phyloP scores from a whole-genome alignment of 306 rosid genomes.

The Ceratonia siliqua region DNA sequence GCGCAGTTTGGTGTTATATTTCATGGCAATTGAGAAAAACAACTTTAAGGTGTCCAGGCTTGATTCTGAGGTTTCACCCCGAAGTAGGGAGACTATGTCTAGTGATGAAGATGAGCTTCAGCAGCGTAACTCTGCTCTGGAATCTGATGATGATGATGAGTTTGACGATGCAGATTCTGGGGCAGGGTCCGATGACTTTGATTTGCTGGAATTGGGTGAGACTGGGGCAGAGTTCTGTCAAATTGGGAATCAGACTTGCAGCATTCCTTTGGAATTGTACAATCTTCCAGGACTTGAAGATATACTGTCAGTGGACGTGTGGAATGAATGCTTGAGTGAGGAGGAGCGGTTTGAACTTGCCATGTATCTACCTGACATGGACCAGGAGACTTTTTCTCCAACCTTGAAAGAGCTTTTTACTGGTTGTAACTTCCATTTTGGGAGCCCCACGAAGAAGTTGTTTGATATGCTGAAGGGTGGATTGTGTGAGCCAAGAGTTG shows the following conservation, averaged over 20 bases:
- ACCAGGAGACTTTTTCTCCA: constrained; percentile 71
- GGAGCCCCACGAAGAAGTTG: constrained; percentile 78
- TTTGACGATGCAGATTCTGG: constrained; percentile 97
- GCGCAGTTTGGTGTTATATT: constrained; percentile 31
- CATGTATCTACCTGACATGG: constrained; percentile 90
- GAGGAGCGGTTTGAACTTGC: constrained; percentile 86
- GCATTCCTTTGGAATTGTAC: constrained; percentile 89
- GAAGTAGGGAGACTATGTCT: constrained; percentile 83
- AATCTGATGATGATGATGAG: constrained; percentile 92
- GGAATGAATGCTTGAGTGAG: constrained; percentile 89
- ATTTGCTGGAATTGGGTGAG: constrained; percentile 93
- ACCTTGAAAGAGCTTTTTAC: constrained; percentile 78
- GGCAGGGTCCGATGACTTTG: constrained; percentile 99
- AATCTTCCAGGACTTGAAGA: constrained; percentile 85
- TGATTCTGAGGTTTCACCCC: constrained; percentile 79
- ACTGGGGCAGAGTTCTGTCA: constrained; percentile 95
- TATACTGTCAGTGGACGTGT: constrained; percentile 78
- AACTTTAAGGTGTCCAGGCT: constrained; percentile 82
- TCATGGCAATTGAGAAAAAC: constrained; percentile 98
- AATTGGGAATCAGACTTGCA: constrained; percentile 89
- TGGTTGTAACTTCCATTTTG: constrained; percentile 83
- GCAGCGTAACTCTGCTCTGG: constrained; percentile 63
- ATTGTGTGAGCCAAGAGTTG: constrained; percentile 94
- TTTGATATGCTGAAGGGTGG: constrained; percentile 95
- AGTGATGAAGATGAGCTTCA: constrained; percentile 89